Evolutionary conservation across 768 basidiomycete genomes (phyloP), one percentile per base, ranked within the genome.

Genomic region (Amanita pseudoporphyria): DNA sequence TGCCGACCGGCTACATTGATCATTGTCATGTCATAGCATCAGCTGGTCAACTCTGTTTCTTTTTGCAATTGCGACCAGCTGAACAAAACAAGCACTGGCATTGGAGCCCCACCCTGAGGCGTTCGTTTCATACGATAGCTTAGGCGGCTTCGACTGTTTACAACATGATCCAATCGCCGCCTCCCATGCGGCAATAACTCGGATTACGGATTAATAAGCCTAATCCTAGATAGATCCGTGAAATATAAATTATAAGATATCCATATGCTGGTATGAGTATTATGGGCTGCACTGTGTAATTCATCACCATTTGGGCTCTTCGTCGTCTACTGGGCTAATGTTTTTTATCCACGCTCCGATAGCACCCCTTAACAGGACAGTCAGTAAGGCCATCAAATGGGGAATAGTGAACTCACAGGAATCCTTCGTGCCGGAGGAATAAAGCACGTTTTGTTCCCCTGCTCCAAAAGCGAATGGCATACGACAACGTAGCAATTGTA

Each of bases 381-480:
- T 59, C 45, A 58, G 35, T 52, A 44, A 45, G 45, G 30, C 19
- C 22, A 53, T 50, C 36, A 46, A 50, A 39, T 45, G 53, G 35
- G 57, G 46, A 38, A 53, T 35, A 38, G 46, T 44, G 22, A 38
- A 81, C 88, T 70, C 66, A 94, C 88, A 97, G 67, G 73, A 97
- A 98, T 3, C 95, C 96, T 70, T 99, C 96, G 58, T 99, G 96
- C 53, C 96, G 81, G 54, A 99, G 73, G 73, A 99, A 99, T 56
- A 97, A 72, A 36, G 96, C 96, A 35, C 91, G 81, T 67, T 97
- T 98, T 28, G 84, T 94, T 0, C 96, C 96, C 63, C 94, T 95
- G 59, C 91, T 94, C 96, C 96, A 99, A 71, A 98, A 99, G 14
- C 96, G 83, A 66, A 99, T 98, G 18, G 96, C 96, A 67, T 99